Base-by-base conservation (phyloP, 2,329 filamentous ascomycete species). In the Pochonia chlamydosporia region DNA sequence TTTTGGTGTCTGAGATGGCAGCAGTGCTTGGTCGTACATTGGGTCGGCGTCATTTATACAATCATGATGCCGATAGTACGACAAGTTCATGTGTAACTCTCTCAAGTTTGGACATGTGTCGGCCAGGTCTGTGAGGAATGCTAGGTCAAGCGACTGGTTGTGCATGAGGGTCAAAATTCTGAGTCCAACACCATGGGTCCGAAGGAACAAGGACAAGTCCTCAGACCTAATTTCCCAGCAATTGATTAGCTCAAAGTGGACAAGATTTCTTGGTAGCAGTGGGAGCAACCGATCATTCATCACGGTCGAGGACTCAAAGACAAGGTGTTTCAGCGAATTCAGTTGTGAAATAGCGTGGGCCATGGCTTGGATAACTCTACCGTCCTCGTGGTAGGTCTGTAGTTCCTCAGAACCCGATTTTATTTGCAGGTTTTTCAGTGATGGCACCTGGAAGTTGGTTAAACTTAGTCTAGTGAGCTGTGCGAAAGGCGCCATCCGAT, bases 71-170 rank as follows among this genome's bases (percentile, higher is more conserved):
- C 84, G 85, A 65, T 82, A 91, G 59, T 90, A 93, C 13, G 81
- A 84, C 44, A 95, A 70, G 55, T 95, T 88, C 75, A 95, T 84
- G 42, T 77, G 79, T 33, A 97, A 71, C 21, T 79, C 75, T 57
- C 84, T 73, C 5, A 97, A 73, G 3, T 75, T 73, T 0, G 89
- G 88, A 59, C 90, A 96, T 2, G 78, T 75, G 4, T 69, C 63
- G 16, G 78, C 81, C 40, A 97, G 67, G 23, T 75, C 65, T 0
- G 81, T 76, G 6, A 93, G 72, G 57, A 96, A 96, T 0, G 76
- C 80, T 35, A 96, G 68, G 56, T 83, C 85, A 33, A 96, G 72
- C 3, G 84, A 82, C 51, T 88, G 83, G 57, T 95, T 95, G 65
- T 95, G 87, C 45, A 85, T 79, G 5, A 96, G 70, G 1, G 75